phyloP scores from a whole-genome alignment of 306 rosid genomes.

The Abrus precatorius region DNA sequence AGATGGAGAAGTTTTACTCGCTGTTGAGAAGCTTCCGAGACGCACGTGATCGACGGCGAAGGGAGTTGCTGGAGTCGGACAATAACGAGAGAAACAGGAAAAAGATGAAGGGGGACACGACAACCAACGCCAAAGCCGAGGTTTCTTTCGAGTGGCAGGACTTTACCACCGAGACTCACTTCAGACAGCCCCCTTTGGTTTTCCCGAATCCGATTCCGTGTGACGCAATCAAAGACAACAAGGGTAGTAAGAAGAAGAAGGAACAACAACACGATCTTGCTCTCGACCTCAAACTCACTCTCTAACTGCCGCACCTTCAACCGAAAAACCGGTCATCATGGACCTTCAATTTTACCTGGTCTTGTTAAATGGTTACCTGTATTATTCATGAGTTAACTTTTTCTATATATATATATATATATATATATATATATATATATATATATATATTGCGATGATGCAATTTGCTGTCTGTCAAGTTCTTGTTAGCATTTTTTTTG shows the following conservation, averaged over 20 bases:
- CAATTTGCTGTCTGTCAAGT: too few species aligned
- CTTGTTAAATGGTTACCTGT: background rate
- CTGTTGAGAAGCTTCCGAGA: slow-evolving; percentile 59
- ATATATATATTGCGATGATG: background rate
- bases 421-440: background rate
- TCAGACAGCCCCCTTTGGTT: slow-evolving; percentile 30
- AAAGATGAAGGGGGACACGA: slow-evolving; percentile 24
- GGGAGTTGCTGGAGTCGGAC: slow-evolving; percentile 39
- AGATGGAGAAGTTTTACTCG: slow-evolving; percentile 61
- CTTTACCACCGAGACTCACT: slow-evolving; percentile 50
- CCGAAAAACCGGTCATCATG: too few species aligned
- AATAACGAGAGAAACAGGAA: slow-evolving; percentile 6
- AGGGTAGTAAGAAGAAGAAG: slow-evolving; percentile 3
- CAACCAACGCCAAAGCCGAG: slow-evolving; percentile 7
- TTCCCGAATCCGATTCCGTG: slow-evolving; percentile 41
- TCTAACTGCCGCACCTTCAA: slow-evolving; percentile 22
- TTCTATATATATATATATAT: background rate
- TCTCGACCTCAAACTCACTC: slow-evolving; percentile 60
- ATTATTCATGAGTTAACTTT: too few species aligned
- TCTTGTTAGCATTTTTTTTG: too few species aligned
- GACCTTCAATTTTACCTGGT: background rate
- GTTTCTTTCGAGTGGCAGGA: slow-evolving; percentile 56
- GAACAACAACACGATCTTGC: background rate
- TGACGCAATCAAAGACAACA: background rate
- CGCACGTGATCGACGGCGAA: slow-evolving; percentile 48